Evolutionary conservation across 441 rosid species (phyloP).

Genomic region (Euphorbia corollata): DNA sequence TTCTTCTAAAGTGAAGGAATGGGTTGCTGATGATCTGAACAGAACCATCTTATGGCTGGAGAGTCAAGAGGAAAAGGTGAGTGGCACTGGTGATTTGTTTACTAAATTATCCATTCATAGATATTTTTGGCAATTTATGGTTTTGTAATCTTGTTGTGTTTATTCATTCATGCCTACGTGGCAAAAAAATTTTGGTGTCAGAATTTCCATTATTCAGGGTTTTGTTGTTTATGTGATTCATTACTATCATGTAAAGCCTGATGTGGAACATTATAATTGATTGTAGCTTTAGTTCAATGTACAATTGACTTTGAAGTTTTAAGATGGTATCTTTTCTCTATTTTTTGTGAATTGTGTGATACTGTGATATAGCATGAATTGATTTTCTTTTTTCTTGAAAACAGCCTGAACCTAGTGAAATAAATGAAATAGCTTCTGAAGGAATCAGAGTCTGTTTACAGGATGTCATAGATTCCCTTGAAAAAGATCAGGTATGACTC

Average conservation of each 20-base stretch:
- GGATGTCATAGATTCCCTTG: constrained; percentile 80
- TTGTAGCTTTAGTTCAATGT: too few species aligned
- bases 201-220: too few species aligned
- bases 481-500: constrained; percentile 58
- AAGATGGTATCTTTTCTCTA: not conserved
- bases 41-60: constrained; percentile 1
- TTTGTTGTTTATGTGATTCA: too few species aligned
- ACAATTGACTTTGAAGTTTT: not conserved
- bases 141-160: too few species aligned
- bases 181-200: too few species aligned
- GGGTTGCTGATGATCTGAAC: constrained; percentile 68
- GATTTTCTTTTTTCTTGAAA: constrained; percentile 20
- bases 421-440: constrained; percentile 71
- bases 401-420: constrained; percentile 86
- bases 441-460: constrained; percentile 87
- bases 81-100: too few species aligned
- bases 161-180: too few species aligned
- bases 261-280: too few species aligned
- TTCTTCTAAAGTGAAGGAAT: constrained; percentile 53
- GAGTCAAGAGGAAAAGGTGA: too few species aligned
- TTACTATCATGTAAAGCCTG: too few species aligned
- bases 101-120: too few species aligned
- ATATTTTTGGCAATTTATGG: too few species aligned
- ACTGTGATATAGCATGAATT: constrained; percentile 2
- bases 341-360: not conserved